Conservation (phyloP, 2,329 filamentous ascomycete species). For the Aspergillus tanneri region DNA sequence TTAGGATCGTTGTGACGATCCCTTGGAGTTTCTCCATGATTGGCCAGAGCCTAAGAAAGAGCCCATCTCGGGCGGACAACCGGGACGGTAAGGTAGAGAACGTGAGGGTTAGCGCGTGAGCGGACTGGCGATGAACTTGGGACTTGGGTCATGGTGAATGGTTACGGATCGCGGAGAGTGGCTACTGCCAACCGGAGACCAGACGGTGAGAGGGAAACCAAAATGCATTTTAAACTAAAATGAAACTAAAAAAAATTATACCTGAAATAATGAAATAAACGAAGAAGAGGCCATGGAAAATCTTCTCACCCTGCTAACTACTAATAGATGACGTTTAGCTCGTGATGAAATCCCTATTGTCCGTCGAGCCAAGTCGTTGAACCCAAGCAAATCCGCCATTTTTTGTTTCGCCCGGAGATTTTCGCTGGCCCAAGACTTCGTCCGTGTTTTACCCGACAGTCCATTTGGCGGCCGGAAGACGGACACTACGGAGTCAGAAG, state of each 20-base stretch:
- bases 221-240: conserved; percentile 4
- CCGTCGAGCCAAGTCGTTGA: background rate
- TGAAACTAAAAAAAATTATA: background rate
- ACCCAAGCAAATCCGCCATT: background rate
- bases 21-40: conserved; percentile 17
- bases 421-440: conserved; percentile 12
- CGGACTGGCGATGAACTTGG: conserved; percentile 10
- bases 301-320: no score
- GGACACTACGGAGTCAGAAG: background rate
- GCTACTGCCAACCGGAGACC: background rate
- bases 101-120: conserved; percentile 8
- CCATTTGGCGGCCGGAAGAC: background rate
- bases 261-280: background rate
- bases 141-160: conserved; percentile 4
- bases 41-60: conserved; percentile 15
- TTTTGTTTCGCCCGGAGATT: conserved; percentile 11
- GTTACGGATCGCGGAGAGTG: conserved; percentile 1
- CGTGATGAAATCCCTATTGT: conserved; percentile 8
- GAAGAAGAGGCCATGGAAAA: background rate
- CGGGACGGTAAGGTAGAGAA: conserved; percentile 9
- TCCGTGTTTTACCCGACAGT: conserved; percentile 7
- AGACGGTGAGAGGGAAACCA: background rate
- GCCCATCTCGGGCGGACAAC: conserved; percentile 10
- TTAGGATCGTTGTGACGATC: conserved; percentile 12
- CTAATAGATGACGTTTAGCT: conserved; percentile 10